These are phyloP conservation scores for Fusarium domesticum DNA, from an alignment of 2,329 filamentous ascomycete genomes.

Conservation along the genomic window DNA sequence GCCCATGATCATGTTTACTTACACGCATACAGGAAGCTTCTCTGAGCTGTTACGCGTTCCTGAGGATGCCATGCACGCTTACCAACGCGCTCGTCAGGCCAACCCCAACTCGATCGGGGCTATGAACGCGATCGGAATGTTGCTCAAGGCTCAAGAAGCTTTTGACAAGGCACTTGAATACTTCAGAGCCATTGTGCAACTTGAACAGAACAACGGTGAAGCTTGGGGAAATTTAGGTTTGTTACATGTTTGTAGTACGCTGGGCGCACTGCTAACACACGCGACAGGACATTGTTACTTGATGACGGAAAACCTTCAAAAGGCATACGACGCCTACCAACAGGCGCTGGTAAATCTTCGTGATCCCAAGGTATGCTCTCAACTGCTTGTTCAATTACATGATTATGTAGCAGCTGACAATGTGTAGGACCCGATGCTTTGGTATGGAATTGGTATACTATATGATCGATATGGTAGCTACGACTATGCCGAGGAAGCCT, in stretches of 20 bases:
- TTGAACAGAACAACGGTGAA: slow-evolving; percentile 87
- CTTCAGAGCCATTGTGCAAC: slow-evolving; percentile 82
- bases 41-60: slow-evolving; percentile 84
- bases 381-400: neutral
- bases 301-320: slow-evolving; percentile 98
- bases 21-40: slow-evolving; percentile 63
- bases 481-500: slow-evolving; percentile 96
- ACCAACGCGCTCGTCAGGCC: slow-evolving; percentile 83
- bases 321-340: slow-evolving; percentile 95
- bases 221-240: slow-evolving; percentile 93
- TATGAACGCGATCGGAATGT: slow-evolving; percentile 91
- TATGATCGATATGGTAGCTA: slow-evolving; percentile 96
- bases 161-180: slow-evolving; percentile 94
- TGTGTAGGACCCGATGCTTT: slow-evolving; percentile 83
- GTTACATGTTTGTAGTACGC: slow-evolving; percentile 27
- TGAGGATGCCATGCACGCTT: slow-evolving; percentile 85
- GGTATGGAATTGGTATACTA: slow-evolving; percentile 97
- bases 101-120: slow-evolving; percentile 86
- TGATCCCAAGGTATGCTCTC: slow-evolving; percentile 76
- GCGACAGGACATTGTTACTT: slow-evolving; percentile 86
- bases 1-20: slow-evolving; percentile 18
- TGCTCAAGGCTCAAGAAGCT: slow-evolving; percentile 86
- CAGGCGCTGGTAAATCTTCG: slow-evolving; percentile 89
- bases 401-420: slow-evolving; percentile 10
- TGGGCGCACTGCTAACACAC: slow-evolving; percentile 15